Evolutionary conservation across 169 alveolate species (phyloP), one percentile per base, ranked within the genome.

Genomic region (Cryptosporidium felis): DNA sequence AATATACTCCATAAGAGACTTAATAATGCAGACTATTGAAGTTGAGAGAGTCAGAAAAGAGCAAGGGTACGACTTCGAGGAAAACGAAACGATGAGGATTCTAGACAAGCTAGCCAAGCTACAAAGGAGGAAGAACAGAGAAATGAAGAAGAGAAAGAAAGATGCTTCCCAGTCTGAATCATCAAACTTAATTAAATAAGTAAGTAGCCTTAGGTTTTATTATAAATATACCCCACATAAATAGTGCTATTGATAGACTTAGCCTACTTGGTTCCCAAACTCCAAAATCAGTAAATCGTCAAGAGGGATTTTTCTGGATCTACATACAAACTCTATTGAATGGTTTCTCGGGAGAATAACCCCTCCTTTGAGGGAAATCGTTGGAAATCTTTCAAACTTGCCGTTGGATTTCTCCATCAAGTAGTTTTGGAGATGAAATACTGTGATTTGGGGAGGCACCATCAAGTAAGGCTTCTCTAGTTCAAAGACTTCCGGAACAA

Each of bases 401-500:
- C 49, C 28, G 30, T 65, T 30, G 21, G 44, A 46, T 74, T 74
- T 74, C 32, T 51, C 21, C 36, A 74, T 49, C n/a, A 74, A 16
- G 23, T 74, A 74, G 23, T 74, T 74, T 38, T 58, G 63, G 8
- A 74, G 30, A 34, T 74, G 85, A 40, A 49, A 44, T 8, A 74
- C 23, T 14, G 85, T 74, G 40, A 74, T 74, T 58, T 74, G 85
- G 6, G 85, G 85, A 6, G 85, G 67, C 9, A 74, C 85, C 56
- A 74, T 38, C 21, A 74, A 12, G 30, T 26, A 53, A 1, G 85
- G 85, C n/a, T 74, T 74, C 40, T 53, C 67, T 18, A 74, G 18
- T 12, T 34, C 5, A 53, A 23, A 36, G 14, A 34, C 3, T 12
- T 49, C 16, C 10, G 32, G 2, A 30, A 53, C 26, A 10, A 53